Evolutionary conservation across 768 basidiomycete genomes (phyloP).

Genomic region (Boletales sp.): DNA sequence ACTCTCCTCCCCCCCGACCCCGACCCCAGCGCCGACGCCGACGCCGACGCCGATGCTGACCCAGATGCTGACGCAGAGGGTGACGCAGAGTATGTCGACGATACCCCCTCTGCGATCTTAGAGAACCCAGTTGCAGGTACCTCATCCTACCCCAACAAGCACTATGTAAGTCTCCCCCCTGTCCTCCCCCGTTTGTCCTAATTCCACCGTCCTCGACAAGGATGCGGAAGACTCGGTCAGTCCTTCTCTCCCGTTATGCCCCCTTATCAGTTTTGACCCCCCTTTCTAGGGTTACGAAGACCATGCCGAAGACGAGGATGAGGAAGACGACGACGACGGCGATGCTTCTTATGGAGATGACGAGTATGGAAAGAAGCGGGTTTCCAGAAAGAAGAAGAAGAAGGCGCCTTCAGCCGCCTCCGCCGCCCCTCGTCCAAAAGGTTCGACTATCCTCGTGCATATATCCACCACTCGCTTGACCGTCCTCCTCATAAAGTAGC

Average conservation of each 20-base stretch:
- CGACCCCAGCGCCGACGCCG: constrained; percentile 48
- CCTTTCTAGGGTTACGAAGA: constrained; percentile 57
- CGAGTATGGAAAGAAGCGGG: constrained; percentile 70
- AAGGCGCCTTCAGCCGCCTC: constrained; percentile 38
- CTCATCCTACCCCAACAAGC: constrained; percentile 47
- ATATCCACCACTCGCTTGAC: constrained; percentile 3
- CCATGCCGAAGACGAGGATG: constrained; percentile 47
- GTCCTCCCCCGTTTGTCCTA: constrained; percentile 6
- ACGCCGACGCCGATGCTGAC: constrained; percentile 32
- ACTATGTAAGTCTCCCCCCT: constrained; percentile 48
- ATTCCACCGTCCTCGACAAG: constrained; percentile 10
- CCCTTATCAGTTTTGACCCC: constrained; percentile 16
- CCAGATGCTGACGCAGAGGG: constrained; percentile 39
- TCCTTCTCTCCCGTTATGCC: constrained; percentile 9
- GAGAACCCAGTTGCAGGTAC: constrained; percentile 36
- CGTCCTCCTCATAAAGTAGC: constrained; percentile 32
- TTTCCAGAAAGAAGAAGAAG: constrained; percentile 65
- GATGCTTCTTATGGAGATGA: constrained; percentile 79
- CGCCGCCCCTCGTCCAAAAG: constrained; percentile 52
- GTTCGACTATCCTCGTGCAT: constrained; percentile 33
- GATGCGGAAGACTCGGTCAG: constrained; percentile 32
- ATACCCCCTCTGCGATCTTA: constrained; percentile 35
- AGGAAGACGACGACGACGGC: constrained; percentile 64
- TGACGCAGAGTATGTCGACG: constrained; percentile 39
- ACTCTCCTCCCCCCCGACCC: constrained; percentile 14